A percentile compares a stretch with the other conserved stretches of the same genome.
Evolutionary conservation across 345 rosid species (phyloP).

Genomic region (Microcos paniculata): DNA sequence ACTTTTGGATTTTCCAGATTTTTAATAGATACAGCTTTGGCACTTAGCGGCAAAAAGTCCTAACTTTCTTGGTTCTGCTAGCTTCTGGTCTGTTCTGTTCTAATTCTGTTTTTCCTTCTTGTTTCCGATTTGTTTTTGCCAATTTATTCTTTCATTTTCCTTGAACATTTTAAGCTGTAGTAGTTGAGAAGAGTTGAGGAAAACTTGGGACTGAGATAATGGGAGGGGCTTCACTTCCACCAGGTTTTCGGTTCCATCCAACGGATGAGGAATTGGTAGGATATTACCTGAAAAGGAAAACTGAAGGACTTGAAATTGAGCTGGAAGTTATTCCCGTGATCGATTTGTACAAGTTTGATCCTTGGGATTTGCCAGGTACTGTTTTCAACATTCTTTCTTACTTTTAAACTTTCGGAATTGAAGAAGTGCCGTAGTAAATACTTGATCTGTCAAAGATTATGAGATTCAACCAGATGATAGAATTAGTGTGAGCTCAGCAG

Average conservation of each 20-base stretch:
- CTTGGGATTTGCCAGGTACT: constrained; percentile 92
- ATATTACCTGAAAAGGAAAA: constrained; percentile 77
- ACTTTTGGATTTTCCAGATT: constrained; percentile 82
- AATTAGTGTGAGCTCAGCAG: background rate
- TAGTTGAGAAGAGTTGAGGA: constrained; percentile 11
- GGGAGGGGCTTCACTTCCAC: constrained; percentile 79
- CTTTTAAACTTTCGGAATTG: background rate
- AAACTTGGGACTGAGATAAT: constrained; percentile 24
- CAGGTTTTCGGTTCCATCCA: constrained; percentile 90
- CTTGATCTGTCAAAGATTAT: background rate
- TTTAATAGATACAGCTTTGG: constrained; percentile 52
- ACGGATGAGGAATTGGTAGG: constrained; percentile 85
- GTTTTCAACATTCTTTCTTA: background rate
- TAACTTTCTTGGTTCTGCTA: background rate
- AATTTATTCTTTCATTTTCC: constrained; percentile 3
- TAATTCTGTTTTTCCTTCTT: constrained; percentile 7
- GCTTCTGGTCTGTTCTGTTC: background rate
- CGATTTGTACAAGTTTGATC: constrained; percentile 89
- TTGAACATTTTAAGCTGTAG: background rate
- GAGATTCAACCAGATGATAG: background rate
- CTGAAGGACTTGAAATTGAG: constrained; percentile 67
- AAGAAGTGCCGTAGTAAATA: background rate
- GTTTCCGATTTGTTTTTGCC: background rate
- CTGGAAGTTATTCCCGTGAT: constrained; percentile 80
- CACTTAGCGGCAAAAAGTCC: constrained; percentile 29